Evolutionary conservation across 1,284 basidiomycete species (phyloP).

Genomic region (Ceratobasidium sp.): DNA sequence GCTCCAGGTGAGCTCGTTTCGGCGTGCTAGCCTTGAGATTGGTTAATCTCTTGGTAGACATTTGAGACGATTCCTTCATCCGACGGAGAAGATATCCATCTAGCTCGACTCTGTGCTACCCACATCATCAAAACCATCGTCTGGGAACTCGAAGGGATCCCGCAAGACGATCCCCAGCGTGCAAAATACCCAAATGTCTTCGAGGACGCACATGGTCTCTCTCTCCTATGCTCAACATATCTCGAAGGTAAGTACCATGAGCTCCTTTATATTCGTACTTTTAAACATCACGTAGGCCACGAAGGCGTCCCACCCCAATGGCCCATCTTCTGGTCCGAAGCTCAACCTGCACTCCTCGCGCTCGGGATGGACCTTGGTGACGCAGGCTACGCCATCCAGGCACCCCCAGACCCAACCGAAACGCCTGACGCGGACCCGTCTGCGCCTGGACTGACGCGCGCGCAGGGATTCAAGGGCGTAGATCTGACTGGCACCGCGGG

Average conservation of each 20-base stretch:
- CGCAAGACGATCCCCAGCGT: slow-evolving; percentile 26
- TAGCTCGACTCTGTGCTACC: slow-evolving; percentile 29
- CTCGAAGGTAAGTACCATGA: slow-evolving; percentile 16
- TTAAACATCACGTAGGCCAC: slow-evolving; percentile 1
- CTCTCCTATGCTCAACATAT: slow-evolving; percentile 12
- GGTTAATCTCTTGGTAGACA: not conserved
- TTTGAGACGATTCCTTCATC: slow-evolving; percentile 34
- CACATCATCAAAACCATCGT: slow-evolving; percentile 41
- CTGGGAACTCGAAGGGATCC: slow-evolving; percentile 30
- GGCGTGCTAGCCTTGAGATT: no score
- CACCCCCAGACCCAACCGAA: slow-evolving; percentile 26
- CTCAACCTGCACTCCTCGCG: slow-evolving; percentile 19
- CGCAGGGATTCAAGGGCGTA: slow-evolving; percentile 30
- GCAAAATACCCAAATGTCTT: slow-evolving; percentile 38
- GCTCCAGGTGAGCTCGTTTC: slow-evolving; percentile 14
- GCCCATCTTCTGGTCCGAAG: slow-evolving; percentile 34
- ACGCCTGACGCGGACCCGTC: slow-evolving; percentile 12
- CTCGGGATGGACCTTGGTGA: slow-evolving; percentile 39
- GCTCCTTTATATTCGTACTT: not conserved
- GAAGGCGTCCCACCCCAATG: slow-evolving; percentile 9
- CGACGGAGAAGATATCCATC: slow-evolving; percentile 31
- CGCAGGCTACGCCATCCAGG: slow-evolving; percentile 36
- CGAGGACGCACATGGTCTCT: slow-evolving; percentile 23
- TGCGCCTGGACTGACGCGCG: slow-evolving; percentile 24
- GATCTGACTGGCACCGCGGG: slow-evolving; percentile 36